These are phyloP conservation scores for Seminavis robusta DNA, from an alignment of 108 stramenopile species.

Conservation along the genomic window DNA sequence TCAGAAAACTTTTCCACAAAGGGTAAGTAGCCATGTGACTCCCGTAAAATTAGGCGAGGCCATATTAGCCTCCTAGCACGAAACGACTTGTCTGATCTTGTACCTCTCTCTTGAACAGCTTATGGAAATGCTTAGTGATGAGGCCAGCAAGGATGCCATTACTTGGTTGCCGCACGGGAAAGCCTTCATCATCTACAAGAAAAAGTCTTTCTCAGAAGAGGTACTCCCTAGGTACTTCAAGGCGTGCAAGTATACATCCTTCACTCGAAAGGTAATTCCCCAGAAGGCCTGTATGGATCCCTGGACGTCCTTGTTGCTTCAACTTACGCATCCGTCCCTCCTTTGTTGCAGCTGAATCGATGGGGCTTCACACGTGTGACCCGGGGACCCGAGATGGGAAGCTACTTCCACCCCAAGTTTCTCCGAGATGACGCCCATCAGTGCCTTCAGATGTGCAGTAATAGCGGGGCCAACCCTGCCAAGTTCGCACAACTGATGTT, in stretches of 20 bases:
- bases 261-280: constrained; percentile 70
- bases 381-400: constrained; percentile 24
- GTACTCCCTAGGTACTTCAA: constrained; percentile 85
- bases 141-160: constrained; percentile 30
- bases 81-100: neutral
- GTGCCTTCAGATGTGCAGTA: constrained; percentile 53
- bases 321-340: too few relatives aligned
- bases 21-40: too few relatives aligned
- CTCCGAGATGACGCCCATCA: constrained; percentile 31
- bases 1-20: too few relatives aligned
- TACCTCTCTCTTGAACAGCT: constrained; percentile 8
- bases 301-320: too few relatives aligned
- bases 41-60: too few relatives aligned
- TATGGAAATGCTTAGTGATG: constrained; percentile 36
- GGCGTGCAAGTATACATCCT: constrained; percentile 81
- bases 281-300: too few relatives aligned
- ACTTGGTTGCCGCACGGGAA: constrained; percentile 49
- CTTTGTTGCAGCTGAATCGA: constrained; percentile 50
- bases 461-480: constrained; percentile 23
- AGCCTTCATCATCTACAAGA: constrained; percentile 48
- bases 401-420: constrained; percentile 56
- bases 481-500: constrained; percentile 30
- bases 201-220: constrained; percentile 24
- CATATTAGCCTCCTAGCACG: too few relatives aligned
- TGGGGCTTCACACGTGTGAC: constrained; percentile 39